Base-by-base conservation (phyloP, 176 grass and related monocot genomes). In the Cenchrus fungigraminus region DNA sequence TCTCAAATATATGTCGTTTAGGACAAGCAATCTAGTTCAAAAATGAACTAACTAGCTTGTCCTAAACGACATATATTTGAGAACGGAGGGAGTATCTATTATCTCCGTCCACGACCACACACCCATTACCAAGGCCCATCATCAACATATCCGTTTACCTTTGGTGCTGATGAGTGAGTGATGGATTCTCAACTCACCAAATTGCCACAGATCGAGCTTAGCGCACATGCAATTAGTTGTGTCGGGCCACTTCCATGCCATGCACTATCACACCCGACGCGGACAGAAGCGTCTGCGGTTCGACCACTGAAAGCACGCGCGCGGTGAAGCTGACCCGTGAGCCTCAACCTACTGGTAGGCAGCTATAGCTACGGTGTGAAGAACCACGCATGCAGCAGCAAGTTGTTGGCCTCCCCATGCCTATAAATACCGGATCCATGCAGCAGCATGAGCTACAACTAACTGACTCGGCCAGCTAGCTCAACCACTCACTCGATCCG, bases 401-500 rank as follows among this genome's bases (percentile, higher is more conserved):
- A 84, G 57, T 79, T 89, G 76, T 29, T 50, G 17, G 46, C 12
- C n/a, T 44, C 8, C 45, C 4, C 42, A 14, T 67, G 82, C 54
- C 86, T 92, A 89, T 92, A 92, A 92, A 75, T 89, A 44, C 8
- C 12, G 66, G 56, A 50, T 52, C 50, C 68, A 71, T 82, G 87
- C 79, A 73, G 70, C 73, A 72, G 54, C 68, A 77, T 14, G 16
- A 83, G 19, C 37, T 15, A 73, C 42, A 46, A 46, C 43, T 44
- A 56, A 84, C 66, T 61, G 57, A 44, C 66, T n/a, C 77, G 73
- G 68, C 60, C 62, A 28, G 73, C 62, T 15, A 0, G 17, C 55
- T 28, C 47, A 67, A 37, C 6, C 6, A 60, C 1, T 46, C 59
- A 11, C 82, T 86, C 67, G 14, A 56, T 46, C 12, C 15, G 53